phyloP scores from a whole-genome alignment of 176 grass and related monocot genomes.

The Ananas comosus region DNA sequence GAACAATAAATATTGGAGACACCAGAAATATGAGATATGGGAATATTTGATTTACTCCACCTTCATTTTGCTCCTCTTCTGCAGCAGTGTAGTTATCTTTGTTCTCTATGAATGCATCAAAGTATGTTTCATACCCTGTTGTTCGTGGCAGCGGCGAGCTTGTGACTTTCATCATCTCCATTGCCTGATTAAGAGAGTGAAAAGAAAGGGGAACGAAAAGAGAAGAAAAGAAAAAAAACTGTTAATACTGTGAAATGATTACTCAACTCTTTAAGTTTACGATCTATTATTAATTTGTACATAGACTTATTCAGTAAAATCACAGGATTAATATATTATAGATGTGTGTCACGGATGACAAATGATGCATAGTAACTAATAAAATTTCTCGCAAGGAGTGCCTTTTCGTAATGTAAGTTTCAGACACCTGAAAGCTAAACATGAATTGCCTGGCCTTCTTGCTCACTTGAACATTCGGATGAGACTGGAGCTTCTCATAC shows the following conservation, averaged over 20 bases:
- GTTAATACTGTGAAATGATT: neutral
- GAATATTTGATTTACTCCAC: slow-evolving; percentile 30
- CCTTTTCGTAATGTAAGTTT: slow-evolving; percentile 1
- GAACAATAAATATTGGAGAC: slow-evolving; percentile 60
- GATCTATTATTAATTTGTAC: too few species aligned
- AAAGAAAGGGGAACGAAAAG: neutral
- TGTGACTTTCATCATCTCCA: slow-evolving; percentile 77
- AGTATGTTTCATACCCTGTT: slow-evolving; percentile 80
- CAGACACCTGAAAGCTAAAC: slow-evolving; percentile 79
- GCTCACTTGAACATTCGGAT: slow-evolving; percentile 59
- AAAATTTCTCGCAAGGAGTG: neutral
- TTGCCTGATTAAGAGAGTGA: slow-evolving; percentile 38
- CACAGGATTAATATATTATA: too few species aligned
- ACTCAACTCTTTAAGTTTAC: neutral
- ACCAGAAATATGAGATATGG: slow-evolving; percentile 61
- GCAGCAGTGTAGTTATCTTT: slow-evolving; percentile 42
- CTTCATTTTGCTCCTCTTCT: slow-evolving; percentile 29
- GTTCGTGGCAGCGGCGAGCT: slow-evolving; percentile 25
- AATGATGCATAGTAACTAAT: neutral
- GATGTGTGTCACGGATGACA: neutral
- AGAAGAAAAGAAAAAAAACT: neutral
- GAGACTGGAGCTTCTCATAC: slow-evolving; percentile 79
- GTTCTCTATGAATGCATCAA: slow-evolving; percentile 47
- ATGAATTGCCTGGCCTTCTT: slow-evolving; percentile 70
- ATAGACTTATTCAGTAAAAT: too few species aligned